Conservation (phyloP, 2,329 filamentous ascomycete genomes). For the Pezicula neosporulosa region DNA sequence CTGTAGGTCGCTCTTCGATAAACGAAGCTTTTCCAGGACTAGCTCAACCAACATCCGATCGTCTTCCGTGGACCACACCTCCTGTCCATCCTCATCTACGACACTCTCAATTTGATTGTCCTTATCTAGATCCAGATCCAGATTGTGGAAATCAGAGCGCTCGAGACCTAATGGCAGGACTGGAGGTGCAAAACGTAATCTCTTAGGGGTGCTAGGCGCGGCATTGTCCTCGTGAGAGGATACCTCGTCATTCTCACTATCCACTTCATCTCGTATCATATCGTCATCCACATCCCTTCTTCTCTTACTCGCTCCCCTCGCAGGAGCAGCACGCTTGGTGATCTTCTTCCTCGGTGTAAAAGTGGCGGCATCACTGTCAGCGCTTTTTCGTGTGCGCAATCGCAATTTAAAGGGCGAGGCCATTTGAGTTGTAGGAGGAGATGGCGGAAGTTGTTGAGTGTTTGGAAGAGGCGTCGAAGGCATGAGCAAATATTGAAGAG, state of each 20-base stretch:
- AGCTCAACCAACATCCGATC: conserved; percentile 65
- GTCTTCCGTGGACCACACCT: conserved; percentile 58
- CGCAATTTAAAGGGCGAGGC: conserved; percentile 48
- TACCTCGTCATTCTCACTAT: conserved; percentile 22
- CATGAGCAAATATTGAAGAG: conserved; percentile 55
- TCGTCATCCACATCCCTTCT: conserved; percentile 44
- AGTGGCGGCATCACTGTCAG: conserved; percentile 16
- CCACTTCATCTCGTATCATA: conserved; percentile 39
- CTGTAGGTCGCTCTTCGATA: conserved; percentile 63
- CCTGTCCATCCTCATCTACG: conserved; percentile 18
- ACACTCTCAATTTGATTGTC: conserved; percentile 28
- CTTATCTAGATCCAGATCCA: conserved; percentile 32
- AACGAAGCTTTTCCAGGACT: conserved; percentile 62
- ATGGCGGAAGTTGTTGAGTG: conserved; percentile 46
- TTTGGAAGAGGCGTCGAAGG: conserved; percentile 33
- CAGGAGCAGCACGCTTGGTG: conserved; percentile 43
- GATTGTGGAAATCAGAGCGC: conserved; percentile 53
- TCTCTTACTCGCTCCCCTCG: conserved; percentile 49
- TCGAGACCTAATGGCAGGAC: conserved; percentile 57
- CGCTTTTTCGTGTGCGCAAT: conserved; percentile 43
- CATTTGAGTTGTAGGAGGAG: conserved; percentile 40
- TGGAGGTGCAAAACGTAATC: conserved; percentile 56
- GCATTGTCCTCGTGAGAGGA: conserved; percentile 17
- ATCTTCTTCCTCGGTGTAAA: conserved; percentile 36
- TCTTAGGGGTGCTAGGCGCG: conserved; percentile 50